phyloP scores from a whole-genome alignment of 192 early-diverging fungal genomes.

The Mortierella alpina region DNA sequence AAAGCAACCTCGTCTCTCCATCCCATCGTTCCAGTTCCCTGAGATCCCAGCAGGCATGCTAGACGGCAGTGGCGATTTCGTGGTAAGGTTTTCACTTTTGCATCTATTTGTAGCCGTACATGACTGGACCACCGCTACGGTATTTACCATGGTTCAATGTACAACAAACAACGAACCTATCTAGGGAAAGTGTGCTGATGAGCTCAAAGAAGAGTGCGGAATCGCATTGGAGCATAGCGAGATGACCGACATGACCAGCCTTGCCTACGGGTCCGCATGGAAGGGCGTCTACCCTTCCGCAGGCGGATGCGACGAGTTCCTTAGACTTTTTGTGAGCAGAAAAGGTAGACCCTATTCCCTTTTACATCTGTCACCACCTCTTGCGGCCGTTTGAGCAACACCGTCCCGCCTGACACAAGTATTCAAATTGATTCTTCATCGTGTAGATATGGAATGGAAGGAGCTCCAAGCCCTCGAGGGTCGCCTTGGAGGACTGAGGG shows the following conservation, averaged over 20 bases:
- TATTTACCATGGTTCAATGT: background rate
- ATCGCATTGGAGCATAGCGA: slow-evolving; percentile 67
- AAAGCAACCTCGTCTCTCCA: slow-evolving; percentile 79
- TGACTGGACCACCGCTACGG: background rate
- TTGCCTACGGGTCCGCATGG: slow-evolving; percentile 59
- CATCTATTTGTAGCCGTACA: background rate
- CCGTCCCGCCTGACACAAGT: background rate
- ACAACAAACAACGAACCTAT: too few species aligned
- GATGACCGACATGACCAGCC: slow-evolving; percentile 73
- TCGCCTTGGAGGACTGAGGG: slow-evolving; percentile 73
- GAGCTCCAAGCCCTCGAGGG: slow-evolving; percentile 72
- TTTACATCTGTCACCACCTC: background rate
- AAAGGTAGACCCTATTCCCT: slow-evolving; percentile 49
- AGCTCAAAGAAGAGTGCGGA: slow-evolving; percentile 88
- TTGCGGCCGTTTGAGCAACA: too few species aligned
- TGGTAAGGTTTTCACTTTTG: slow-evolving; percentile 22
- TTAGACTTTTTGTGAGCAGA: slow-evolving; percentile 76
- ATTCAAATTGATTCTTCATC: slow-evolving; percentile 1
- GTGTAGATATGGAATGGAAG: slow-evolving; percentile 43
- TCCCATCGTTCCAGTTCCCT: slow-evolving; percentile 65
- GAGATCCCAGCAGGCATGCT: slow-evolving; percentile 90
- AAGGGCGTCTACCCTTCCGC: slow-evolving; percentile 76
- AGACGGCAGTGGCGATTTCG: slow-evolving; percentile 78
- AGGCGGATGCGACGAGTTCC: slow-evolving; percentile 85
- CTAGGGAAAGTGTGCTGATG: slow-evolving; percentile 77